These are phyloP conservation scores for Stipa capillata DNA, from an alignment of 176 grass and related monocot species.

Conservation along the genomic window DNA sequence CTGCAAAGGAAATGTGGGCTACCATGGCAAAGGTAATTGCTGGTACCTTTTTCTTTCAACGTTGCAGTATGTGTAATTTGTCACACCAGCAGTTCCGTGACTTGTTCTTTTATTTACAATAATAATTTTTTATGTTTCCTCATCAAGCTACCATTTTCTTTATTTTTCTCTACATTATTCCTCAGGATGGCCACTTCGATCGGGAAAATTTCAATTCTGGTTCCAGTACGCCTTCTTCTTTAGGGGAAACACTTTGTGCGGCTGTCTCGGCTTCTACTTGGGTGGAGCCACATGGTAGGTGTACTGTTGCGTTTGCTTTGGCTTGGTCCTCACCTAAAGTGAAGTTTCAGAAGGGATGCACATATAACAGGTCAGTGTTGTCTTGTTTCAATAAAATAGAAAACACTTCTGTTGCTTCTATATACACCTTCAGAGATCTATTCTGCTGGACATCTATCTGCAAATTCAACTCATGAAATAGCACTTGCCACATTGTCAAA, in stretches of 20 bases:
- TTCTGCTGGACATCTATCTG: background rate
- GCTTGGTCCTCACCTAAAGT: slow-evolving; percentile 97
- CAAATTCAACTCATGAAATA: slow-evolving; percentile 22
- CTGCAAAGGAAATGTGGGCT: slow-evolving; percentile 87
- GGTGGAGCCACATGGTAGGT: slow-evolving; percentile 92
- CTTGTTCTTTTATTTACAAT: background rate
- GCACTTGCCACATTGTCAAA: background rate
- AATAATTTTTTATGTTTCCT: background rate
- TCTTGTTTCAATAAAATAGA: slow-evolving; percentile 9
- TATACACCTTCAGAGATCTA: background rate
- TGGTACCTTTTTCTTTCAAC: background rate
- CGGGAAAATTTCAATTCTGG: slow-evolving; percentile 59
- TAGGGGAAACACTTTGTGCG: slow-evolving; percentile 65
- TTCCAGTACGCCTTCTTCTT: slow-evolving; percentile 60
- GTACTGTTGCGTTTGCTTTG: slow-evolving; percentile 81
- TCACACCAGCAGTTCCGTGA: background rate
- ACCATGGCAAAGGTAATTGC: slow-evolving; percentile 64
- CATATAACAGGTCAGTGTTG: slow-evolving; percentile 71
- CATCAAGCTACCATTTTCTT: background rate
- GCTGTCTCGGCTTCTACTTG: slow-evolving; percentile 86
- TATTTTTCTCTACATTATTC: slow-evolving; percentile 5
- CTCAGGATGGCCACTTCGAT: slow-evolving; percentile 72
- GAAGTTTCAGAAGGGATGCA: slow-evolving; percentile 92
- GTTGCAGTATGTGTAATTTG: background rate
- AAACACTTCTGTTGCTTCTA: background rate